Percentiles rank a stretch among this genome's conserved stretches.
phyloP scores from a whole-genome alignment of 306 rosid species.

The Hippophae tibetana region DNA sequence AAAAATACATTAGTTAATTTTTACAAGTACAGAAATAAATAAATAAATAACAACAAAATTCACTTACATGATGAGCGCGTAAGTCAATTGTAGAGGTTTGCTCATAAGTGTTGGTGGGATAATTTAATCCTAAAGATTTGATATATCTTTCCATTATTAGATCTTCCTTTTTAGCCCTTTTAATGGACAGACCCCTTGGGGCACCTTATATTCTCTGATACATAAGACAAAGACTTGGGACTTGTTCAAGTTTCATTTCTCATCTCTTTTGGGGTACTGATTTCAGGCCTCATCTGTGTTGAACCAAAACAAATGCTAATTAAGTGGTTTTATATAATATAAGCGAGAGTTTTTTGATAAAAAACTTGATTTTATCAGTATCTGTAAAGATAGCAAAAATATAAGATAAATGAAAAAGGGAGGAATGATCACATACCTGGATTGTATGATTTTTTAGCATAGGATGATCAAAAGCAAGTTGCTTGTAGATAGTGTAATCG shows the following conservation, averaged over 20 bases:
- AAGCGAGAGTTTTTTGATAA: too few species aligned
- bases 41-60: neutral
- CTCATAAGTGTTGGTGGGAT: neutral
- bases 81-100: neutral
- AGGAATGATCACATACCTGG: constrained; percentile 10
- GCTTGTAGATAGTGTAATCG: too few species aligned
- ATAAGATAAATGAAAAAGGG: neutral
- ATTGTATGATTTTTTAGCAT: constrained; percentile 22
- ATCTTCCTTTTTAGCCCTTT: neutral
- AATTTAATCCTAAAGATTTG: constrained; percentile 5
- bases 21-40: neutral
- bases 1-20: neutral
- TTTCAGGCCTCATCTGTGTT: constrained; percentile 6
- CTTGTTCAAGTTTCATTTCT: too few species aligned
- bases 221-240: too few species aligned
- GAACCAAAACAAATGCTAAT: neutral
- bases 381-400: neutral
- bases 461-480: constrained; percentile 19
- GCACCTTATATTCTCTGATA: constrained; percentile 1
- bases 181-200: constrained; percentile 16
- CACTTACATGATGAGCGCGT: constrained; percentile 16
- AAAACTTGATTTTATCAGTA: too few species aligned
- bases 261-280: neutral
- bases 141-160: constrained; percentile 8
- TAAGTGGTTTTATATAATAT: too few species aligned